A percentile compares a stretch with the other conserved stretches of the same genome.
Conservation (phyloP, 345 rosid genomes). For the Rhizophora apiculata region DNA sequence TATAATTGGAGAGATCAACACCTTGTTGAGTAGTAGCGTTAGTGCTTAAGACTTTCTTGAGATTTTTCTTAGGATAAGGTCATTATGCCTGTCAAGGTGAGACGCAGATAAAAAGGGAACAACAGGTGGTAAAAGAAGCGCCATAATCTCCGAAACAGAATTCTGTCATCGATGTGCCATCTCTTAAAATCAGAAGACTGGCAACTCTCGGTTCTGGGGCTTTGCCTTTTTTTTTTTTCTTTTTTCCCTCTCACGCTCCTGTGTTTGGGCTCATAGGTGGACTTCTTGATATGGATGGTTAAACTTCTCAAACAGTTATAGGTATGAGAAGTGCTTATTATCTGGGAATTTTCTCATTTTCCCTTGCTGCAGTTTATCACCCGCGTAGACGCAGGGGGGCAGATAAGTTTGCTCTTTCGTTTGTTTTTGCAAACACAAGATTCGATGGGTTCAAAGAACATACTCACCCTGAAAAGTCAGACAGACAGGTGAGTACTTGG, state of each 20-base stretch:
- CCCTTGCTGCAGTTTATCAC: no score
- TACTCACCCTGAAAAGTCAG: no score
- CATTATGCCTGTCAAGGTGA: conserved; percentile 13
- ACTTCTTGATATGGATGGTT: conserved; percentile 53
- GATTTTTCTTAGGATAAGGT: conserved; percentile 9
- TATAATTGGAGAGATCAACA: conserved; percentile 90
- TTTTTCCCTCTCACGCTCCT: conserved; percentile 69
- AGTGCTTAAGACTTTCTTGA: conserved; percentile 33
- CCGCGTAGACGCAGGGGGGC: no score
- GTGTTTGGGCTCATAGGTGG: conserved; percentile 74
- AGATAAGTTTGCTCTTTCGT: no score
- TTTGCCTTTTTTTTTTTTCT: conserved; percentile 17
- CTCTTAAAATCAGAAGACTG: conserved; percentile 49
- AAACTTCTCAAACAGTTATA: conserved; percentile 69
- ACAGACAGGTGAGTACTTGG: no score
- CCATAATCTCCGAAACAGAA: no score
- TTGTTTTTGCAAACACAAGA: no score
- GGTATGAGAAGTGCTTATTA: conserved; percentile 68
- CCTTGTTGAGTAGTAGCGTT: conserved; percentile 69
- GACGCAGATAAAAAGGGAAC: not conserved
- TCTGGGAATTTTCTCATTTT: no score
- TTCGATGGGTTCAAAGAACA: no score
- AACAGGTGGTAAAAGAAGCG: no score
- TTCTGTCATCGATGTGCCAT: conserved; percentile 20
- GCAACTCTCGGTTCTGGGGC: conserved; percentile 31